These are phyloP conservation scores for Pseudocercospora macadamiae DNA, from an alignment of 2,329 filamentous ascomycete genomes.

Conservation along the genomic window DNA sequence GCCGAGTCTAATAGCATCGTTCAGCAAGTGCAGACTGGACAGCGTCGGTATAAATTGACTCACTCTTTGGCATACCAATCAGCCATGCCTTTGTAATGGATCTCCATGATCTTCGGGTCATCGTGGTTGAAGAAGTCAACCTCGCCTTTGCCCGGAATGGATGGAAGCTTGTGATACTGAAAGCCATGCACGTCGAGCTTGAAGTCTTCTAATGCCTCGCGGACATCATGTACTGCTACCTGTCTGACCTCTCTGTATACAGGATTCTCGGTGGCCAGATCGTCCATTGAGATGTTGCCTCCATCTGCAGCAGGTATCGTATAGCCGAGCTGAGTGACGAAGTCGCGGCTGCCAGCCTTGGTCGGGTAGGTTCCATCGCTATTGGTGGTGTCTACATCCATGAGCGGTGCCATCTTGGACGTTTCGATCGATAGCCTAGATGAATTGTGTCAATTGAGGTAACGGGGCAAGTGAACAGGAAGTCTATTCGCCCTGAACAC, in stretches of 20 bases:
- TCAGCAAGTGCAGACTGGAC: not conserved
- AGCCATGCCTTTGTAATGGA: conserved; percentile 3
- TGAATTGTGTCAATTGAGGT: not conserved
- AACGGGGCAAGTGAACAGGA: not conserved
- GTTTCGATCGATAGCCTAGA: too few species aligned
- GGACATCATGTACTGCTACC: not conserved
- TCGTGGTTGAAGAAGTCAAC: conserved; percentile 1
- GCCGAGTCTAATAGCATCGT: not conserved
- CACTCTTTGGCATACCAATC: conserved; percentile 2
- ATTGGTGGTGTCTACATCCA: not conserved
- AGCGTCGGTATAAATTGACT: not conserved
- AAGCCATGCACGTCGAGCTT: not conserved
- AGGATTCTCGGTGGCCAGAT: not conserved
- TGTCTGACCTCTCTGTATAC: not conserved
- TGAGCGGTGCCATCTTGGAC: not conserved
- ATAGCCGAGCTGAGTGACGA: not conserved
- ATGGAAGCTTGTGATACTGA: not conserved
- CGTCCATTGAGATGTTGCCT: not conserved
- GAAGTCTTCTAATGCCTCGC: not conserved
- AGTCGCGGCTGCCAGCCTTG: not conserved
- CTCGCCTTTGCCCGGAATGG: not conserved
- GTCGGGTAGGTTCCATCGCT: not conserved
- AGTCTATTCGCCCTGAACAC: not conserved
- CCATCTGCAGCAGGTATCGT: not conserved
- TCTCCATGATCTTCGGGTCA: not conserved